Percentiles rank a stretch among this genome's conserved stretches.
Evolutionary conservation across 495 filamentous ascomycete species (phyloP).

Genomic region (Penicillium pulvis): DNA sequence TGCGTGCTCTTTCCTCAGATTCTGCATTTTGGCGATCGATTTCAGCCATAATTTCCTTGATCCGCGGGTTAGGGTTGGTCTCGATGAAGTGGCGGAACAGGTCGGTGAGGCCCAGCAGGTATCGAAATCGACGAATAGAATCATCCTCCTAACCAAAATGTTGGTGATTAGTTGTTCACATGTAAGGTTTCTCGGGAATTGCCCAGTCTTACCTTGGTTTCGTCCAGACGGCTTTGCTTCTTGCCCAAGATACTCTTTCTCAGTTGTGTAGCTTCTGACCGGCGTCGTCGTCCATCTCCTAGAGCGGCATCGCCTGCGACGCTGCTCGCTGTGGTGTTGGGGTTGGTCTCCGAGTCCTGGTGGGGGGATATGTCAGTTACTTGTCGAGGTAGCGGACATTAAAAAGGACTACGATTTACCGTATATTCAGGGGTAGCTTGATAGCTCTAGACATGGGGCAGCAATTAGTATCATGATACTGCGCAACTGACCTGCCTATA

Average conservation of each 20-base stretch:
- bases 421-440: constrained; percentile 85
- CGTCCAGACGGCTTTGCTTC: constrained; percentile 87
- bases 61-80: constrained; percentile 87
- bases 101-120: constrained; percentile 93
- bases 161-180: constrained; percentile 5
- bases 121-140: constrained; percentile 90
- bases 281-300: constrained; percentile 78
- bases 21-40: constrained; percentile 92
- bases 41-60: constrained; percentile 88
- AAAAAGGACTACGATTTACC: constrained; percentile 33
- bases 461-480: background rate
- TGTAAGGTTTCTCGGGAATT: background rate
- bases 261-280: constrained; percentile 81
- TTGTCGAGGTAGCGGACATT: background rate
- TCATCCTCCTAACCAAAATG: constrained; percentile 76
- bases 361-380: constrained; percentile 8
- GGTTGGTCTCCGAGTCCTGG: constrained; percentile 87
- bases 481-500: background rate
- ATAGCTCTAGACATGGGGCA: constrained; percentile 52
- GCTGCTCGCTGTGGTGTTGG: constrained; percentile 88
- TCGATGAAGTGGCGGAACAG: constrained; percentile 99
- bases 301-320: constrained; percentile 67
- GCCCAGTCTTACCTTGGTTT: constrained; percentile 72
- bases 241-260: constrained; percentile 90
- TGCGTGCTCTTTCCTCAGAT: constrained; percentile 64